These are phyloP conservation scores for Phytophthora quininea DNA, from an alignment of 352 stramenopile genomes.

Conservation along the genomic window DNA sequence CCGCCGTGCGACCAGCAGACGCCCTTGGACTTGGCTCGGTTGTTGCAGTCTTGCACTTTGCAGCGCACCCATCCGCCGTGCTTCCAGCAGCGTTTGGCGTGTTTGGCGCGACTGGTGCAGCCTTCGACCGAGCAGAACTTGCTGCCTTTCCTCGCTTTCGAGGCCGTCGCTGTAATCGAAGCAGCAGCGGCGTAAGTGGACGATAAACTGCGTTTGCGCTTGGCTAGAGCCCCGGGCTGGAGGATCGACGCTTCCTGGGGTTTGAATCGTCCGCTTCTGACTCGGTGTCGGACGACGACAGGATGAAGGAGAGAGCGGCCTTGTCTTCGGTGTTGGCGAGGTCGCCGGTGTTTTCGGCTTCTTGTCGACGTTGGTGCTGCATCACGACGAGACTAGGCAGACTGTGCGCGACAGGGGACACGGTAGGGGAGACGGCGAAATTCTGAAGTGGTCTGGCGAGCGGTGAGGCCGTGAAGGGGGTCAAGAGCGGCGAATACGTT, in stretches of 20 bases:
- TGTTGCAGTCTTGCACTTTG: constrained; percentile 63
- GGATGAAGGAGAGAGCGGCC: constrained; percentile 39
- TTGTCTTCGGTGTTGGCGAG: constrained; percentile 27
- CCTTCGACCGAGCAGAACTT: constrained; percentile 63
- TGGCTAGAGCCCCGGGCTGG: constrained; percentile 21
- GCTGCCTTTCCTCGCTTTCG: constrained; percentile 46
- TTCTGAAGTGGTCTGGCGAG: constrained; percentile 16
- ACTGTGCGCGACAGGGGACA: constrained; percentile 12
- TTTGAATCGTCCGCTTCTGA: constrained; percentile 20
- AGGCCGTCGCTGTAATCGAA: constrained; percentile 3
- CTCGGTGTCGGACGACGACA: constrained; percentile 39
- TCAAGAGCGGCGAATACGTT: constrained; percentile 21
- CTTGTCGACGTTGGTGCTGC: constrained; percentile 15
- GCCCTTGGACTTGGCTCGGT: constrained; percentile 70
- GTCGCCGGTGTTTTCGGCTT: constrained; percentile 18
- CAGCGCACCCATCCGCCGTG: constrained; percentile 66
- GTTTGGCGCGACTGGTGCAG: constrained; percentile 54
- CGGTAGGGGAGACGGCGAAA: constrained; percentile 11
- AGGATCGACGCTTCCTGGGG: constrained; percentile 20
- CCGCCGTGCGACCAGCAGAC: constrained; percentile 72
- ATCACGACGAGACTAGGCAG: constrained; percentile 28
- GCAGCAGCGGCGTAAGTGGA: not conserved
- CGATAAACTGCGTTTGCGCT: constrained; percentile 26
- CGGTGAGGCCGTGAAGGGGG: constrained; percentile 16
- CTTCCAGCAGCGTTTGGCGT: constrained; percentile 63